phyloP scores from a whole-genome alignment of 257 asterid genomes.

The Handroanthus guayacan region DNA sequence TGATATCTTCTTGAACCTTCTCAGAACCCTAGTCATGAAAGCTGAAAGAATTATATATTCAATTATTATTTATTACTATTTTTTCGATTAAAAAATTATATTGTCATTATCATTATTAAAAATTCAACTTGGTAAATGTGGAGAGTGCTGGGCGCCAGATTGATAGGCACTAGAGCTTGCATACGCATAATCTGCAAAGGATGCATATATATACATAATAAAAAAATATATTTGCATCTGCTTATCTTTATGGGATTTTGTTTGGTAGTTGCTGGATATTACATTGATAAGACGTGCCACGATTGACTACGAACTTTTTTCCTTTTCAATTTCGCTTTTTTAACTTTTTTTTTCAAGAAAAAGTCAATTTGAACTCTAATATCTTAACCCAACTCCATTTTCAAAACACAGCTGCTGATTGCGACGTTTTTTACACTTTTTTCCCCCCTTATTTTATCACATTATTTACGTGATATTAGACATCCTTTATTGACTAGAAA shows the following conservation, averaged over 20 bases:
- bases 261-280: not conserved
- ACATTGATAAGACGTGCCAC: conserved; percentile 45
- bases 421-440: not conserved
- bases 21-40: no score
- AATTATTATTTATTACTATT: no score
- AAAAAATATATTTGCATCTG: no score
- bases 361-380: conserved; percentile 33
- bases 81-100: no score
- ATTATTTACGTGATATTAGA: conserved; percentile 23
- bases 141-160: conserved; percentile 42
- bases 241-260: conserved; percentile 35
- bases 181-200: not conserved
- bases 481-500: not conserved
- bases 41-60: no score
- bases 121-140: not conserved
- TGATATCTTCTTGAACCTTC: no score
- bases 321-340: conserved; percentile 47
- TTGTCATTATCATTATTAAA: no score
- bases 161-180: conserved; percentile 38
- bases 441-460: not conserved
- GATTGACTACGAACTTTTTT: conserved; percentile 41
- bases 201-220: no score
- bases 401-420: conserved; percentile 2
- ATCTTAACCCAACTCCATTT: conserved; percentile 15
- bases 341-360: not conserved